phyloP scores from a whole-genome alignment of 139 green algal species.

The Haematococcus lacustris region DNA sequence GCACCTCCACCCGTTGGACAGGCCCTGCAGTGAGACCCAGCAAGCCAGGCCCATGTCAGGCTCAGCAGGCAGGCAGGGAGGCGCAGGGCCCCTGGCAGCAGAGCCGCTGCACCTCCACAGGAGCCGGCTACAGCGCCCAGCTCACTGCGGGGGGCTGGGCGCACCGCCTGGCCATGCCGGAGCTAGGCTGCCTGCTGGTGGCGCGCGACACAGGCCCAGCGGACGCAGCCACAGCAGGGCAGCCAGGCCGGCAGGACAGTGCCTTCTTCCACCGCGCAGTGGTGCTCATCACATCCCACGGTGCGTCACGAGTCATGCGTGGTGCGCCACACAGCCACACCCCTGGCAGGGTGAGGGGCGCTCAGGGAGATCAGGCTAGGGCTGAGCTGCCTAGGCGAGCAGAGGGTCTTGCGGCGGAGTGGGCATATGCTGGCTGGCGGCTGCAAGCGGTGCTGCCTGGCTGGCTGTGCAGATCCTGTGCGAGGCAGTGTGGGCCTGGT shows the following conservation, averaged over 20 bases:
- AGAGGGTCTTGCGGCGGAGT: too few relatives aligned
- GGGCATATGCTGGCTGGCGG: too few relatives aligned
- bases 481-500: conserved; percentile 34
- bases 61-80: background rate
- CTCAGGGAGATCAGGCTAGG: background rate
- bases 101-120: background rate
- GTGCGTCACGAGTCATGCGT: conserved; percentile 4
- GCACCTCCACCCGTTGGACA: background rate
- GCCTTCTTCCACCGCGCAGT: conserved; percentile 25
- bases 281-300: conserved; percentile 31
- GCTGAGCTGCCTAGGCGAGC: too few relatives aligned
- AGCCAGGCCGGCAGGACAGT: conserved; percentile 3
- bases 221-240: too few relatives aligned
- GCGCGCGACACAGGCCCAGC: too few relatives aligned
- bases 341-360: background rate
- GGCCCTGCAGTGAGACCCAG: background rate
- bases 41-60: background rate
- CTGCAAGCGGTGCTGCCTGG: background rate
- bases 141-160: conserved; percentile 5
- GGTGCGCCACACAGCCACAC: background rate
- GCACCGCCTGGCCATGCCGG: conserved; percentile 13
- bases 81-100: background rate
- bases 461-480: conserved; percentile 8
- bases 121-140: background rate
- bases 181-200: conserved; percentile 39